phyloP scores from a whole-genome alignment of 352 stramenopile species.

The Pythium guiyangense region DNA sequence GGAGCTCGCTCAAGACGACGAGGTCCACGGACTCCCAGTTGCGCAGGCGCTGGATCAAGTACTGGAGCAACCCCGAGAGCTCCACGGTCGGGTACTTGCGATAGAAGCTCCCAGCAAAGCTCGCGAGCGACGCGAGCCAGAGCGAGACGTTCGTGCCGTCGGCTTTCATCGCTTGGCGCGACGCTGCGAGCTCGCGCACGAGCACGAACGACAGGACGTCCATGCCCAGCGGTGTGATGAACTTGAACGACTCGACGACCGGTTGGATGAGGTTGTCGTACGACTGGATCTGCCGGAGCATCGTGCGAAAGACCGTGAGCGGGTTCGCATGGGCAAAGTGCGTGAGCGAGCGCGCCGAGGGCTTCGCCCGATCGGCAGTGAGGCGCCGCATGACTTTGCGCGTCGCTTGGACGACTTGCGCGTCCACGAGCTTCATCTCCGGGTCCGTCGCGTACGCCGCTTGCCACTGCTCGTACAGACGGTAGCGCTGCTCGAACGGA shows the following conservation, averaged over 20 bases:
- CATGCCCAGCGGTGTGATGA: conserved; percentile 90
- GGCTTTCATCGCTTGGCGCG: conserved; percentile 79
- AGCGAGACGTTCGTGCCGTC: conserved; percentile 91
- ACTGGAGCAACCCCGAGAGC: conserved; percentile 87
- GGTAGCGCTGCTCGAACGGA: conserved; percentile 75
- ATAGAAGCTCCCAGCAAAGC: conserved; percentile 94
- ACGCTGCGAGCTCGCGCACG: conserved; percentile 85
- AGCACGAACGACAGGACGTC: conserved; percentile 94
- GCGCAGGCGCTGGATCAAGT: conserved; percentile 86
- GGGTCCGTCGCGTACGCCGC: conserved; percentile 49
- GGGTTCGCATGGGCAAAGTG: conserved; percentile 93
- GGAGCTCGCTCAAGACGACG: conserved; percentile 82
- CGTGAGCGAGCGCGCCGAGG: conserved; percentile 67
- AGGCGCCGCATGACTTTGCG: conserved; percentile 76
- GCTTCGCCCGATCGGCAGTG: conserved; percentile 75
- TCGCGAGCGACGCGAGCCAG: conserved; percentile 92
- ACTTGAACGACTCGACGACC: conserved; percentile 95
- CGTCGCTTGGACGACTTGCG: conserved; percentile 62
- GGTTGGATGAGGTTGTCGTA: conserved; percentile 97
- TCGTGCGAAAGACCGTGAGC: conserved; percentile 92
- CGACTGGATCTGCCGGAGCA: conserved; percentile 95
- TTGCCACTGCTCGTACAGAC: conserved; percentile 79
- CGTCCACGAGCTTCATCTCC: conserved; percentile 64
- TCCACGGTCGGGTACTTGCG: conserved; percentile 92
- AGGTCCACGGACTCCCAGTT: conserved; percentile 84